phyloP scores from a whole-genome alignment of 306 rosid genomes.

The Cicer chorassanicum region DNA sequence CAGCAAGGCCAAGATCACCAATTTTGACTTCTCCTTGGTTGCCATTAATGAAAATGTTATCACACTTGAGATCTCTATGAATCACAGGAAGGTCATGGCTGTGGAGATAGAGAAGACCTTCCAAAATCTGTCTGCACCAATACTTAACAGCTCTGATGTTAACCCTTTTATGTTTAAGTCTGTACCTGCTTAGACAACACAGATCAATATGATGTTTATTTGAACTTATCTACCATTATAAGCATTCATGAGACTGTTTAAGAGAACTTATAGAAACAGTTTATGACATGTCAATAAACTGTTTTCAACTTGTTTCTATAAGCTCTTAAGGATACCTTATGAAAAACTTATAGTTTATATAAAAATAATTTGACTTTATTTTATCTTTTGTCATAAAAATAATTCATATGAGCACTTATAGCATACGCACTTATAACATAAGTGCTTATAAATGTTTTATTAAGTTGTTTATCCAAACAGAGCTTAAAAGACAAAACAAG shows the following conservation, averaged over 20 bases:
- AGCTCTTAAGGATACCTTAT: not conserved
- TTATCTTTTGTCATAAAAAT: not conserved
- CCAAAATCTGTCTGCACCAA: slow-evolving; percentile 96
- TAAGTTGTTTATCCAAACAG: not conserved
- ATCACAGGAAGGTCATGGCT: slow-evolving; percentile 90
- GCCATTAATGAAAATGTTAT: slow-evolving; percentile 94
- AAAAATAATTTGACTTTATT: not conserved
- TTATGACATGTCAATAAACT: too few relatives aligned
- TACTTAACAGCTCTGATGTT: slow-evolving; percentile 94
- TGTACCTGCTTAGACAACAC: slow-evolving; percentile 63
- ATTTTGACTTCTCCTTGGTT: slow-evolving; percentile 97
- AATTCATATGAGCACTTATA: not conserved
- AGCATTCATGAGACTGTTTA: too few relatives aligned
- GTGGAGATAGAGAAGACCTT: slow-evolving; percentile 90
- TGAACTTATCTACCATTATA: too few relatives aligned
- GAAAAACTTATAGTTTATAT: not conserved
- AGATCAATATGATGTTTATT: not conserved
- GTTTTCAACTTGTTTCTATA: too few relatives aligned
- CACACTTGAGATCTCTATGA: slow-evolving; percentile 98
- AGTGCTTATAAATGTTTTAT: not conserved
- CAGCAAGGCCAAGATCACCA: slow-evolving; percentile 99
- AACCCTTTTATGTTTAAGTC: slow-evolving; percentile 78
- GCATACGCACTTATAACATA: not conserved
- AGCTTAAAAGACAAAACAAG: not conserved
- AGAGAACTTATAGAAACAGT: too few relatives aligned